Evolutionary conservation across 2,329 filamentous ascomycete species (phyloP).

Genomic region (Cladosporium sp.): DNA sequence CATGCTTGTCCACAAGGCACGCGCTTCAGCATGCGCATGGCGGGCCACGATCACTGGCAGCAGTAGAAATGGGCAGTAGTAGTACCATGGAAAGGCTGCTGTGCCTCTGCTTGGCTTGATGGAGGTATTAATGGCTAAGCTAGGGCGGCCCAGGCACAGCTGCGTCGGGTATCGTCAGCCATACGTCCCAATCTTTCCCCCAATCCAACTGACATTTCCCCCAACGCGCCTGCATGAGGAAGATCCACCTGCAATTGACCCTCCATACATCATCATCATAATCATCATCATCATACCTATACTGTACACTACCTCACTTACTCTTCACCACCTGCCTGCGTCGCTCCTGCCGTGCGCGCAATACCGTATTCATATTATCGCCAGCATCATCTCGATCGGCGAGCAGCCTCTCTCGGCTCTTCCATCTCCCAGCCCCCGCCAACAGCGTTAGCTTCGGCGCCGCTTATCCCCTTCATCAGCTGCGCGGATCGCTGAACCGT

Average conservation of each 20-base stretch:
- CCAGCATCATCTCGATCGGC: background rate
- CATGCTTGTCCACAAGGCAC: background rate
- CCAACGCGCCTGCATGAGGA: constrained; percentile 7
- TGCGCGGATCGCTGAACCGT: background rate
- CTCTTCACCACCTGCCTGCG: background rate
- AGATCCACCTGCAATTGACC: background rate
- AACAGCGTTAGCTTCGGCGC: constrained; percentile 6
- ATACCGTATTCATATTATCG: background rate
- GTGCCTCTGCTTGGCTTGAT: background rate
- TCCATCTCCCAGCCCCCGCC: constrained; percentile 4
- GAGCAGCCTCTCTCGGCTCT: constrained; percentile 3
- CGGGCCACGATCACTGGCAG: background rate
- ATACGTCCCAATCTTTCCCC: background rate
- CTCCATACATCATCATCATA: background rate
- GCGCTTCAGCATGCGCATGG: background rate
- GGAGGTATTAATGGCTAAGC: too few relatives aligned
- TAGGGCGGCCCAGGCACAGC: background rate
- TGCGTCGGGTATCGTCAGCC: background rate
- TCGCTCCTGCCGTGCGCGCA: background rate
- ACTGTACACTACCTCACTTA: background rate
- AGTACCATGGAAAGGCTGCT: background rate
- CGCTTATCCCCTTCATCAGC: constrained; percentile 13
- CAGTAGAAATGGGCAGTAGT: background rate
- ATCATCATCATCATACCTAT: background rate
- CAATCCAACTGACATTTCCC: background rate